phyloP scores from a whole-genome alignment of 345 rosid species.

The Populus simonii region DNA sequence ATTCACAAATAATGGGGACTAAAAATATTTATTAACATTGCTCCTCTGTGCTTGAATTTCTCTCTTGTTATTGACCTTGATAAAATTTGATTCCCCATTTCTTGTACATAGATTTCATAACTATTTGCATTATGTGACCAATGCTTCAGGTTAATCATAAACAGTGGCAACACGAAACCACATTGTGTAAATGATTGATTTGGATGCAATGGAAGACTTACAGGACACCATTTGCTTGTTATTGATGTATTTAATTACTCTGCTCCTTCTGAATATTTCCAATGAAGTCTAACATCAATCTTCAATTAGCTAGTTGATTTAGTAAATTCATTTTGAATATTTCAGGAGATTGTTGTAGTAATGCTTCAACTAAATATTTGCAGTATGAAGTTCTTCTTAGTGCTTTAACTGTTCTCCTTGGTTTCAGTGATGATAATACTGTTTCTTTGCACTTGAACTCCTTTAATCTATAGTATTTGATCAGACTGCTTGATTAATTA shows the following conservation, averaged over 20 bases:
- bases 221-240: background rate
- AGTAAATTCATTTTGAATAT: background rate
- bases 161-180: background rate
- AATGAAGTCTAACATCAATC: background rate
- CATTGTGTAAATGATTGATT: background rate
- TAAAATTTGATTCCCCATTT: background rate
- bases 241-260: background rate
- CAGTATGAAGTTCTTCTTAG: background rate
- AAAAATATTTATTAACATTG: background rate
- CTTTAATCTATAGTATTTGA: background rate
- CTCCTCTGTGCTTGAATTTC: background rate
- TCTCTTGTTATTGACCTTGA: background rate
- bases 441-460: background rate
- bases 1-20: background rate
- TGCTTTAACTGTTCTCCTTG: background rate
- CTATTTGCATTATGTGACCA: background rate
- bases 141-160: background rate
- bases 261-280: background rate
- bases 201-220: background rate
- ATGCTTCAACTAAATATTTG: background rate
- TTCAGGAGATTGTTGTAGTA: background rate
- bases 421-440: background rate
- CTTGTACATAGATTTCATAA: background rate
- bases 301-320: background rate
- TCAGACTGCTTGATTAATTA: conserved; percentile 7